phyloP scores from a whole-genome alignment of 176 grass and related monocot species.

The Calamus simplicifolius region DNA sequence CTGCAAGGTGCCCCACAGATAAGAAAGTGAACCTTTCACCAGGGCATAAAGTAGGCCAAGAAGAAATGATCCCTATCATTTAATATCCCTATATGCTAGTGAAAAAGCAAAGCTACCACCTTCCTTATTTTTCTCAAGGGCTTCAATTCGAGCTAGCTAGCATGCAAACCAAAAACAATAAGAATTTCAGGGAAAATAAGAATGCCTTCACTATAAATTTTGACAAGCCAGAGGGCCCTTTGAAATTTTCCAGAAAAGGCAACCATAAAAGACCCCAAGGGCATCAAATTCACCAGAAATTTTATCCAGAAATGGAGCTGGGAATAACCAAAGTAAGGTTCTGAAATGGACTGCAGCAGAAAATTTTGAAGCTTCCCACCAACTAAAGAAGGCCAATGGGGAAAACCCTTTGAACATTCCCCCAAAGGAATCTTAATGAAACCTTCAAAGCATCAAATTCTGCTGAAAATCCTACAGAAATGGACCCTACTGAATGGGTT shows the following conservation, averaged over 20 bases:
- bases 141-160: neutral
- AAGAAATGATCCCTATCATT: conserved; percentile 40
- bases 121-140: neutral
- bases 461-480: conserved; percentile 8
- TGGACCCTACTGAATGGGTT: too few species aligned
- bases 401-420: conserved; percentile 44
- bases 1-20: conserved; percentile 28
- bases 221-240: too few species aligned
- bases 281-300: too few species aligned
- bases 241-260: conserved; percentile 24
- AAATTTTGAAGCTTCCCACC: conserved; percentile 33
- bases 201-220: too few species aligned
- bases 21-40: conserved; percentile 63
- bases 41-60: conserved; percentile 41
- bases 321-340: conserved; percentile 37
- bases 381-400: conserved; percentile 11
- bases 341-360: conserved; percentile 33
- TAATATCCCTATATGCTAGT: conserved; percentile 1
- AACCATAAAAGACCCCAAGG: too few species aligned
- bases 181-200: too few species aligned
- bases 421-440: conserved; percentile 32
- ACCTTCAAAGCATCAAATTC: conserved; percentile 44
- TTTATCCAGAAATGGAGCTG: conserved; percentile 8
- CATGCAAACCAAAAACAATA: too few species aligned
- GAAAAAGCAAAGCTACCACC: neutral